Percentiles rank a stretch among this genome's conserved stretches.
These are phyloP conservation scores for Saccharomycopsis sp. DNA, from an alignment of 805 yeast species.

Conservation along the genomic window DNA sequence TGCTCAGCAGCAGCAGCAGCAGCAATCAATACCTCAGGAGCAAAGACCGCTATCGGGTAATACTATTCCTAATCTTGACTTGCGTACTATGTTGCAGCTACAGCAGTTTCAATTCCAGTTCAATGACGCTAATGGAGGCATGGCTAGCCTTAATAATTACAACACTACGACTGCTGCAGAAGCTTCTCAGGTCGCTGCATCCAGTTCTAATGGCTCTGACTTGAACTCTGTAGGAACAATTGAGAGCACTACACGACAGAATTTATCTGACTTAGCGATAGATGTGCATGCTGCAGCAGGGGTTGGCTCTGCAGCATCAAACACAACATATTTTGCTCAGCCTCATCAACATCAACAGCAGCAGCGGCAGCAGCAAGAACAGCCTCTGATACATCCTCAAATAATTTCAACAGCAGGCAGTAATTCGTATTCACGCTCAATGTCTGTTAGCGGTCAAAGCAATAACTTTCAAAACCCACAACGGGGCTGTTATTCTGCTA, in stretches of 20 bases:
- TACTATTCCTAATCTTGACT: neutral
- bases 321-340: neutral
- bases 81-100: neutral
- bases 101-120: neutral
- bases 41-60: constrained; percentile 9
- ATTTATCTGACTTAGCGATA: neutral
- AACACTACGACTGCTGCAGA: neutral
- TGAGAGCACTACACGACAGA: neutral
- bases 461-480: neutral
- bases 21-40: neutral
- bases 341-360: neutral
- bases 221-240: neutral
- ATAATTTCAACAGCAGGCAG: neutral
- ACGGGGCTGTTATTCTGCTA: neutral
- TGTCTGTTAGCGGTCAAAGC: neutral
- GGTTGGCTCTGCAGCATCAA: neutral
- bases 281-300: neutral
- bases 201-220: neutral
- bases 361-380: neutral
- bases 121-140: neutral
- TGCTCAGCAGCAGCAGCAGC: neutral
- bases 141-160: too few relatives aligned
- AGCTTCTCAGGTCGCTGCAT: neutral
- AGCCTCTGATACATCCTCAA: neutral
- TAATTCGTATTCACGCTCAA: neutral